Evolutionary conservation across 73 alveolate species (phyloP), one percentile per base, ranked within the genome.

Genomic region (Uronychia setigera): DNA sequence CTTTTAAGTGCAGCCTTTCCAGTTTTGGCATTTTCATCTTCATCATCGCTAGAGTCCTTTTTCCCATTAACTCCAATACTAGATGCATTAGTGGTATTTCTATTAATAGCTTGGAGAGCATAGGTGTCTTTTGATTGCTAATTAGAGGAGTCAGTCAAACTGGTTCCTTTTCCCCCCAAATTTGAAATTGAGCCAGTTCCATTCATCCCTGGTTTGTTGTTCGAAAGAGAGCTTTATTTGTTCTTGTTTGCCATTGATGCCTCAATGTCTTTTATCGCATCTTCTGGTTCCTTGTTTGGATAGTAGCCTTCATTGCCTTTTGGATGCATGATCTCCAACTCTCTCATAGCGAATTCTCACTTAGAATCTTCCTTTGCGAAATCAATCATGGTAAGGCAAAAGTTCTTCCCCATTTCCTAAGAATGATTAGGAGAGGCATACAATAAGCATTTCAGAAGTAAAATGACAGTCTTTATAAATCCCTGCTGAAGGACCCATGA

Each of bases 401-500:
- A 46, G 19, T 46, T 46, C 19, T 46, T 46, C 19, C 67, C 67
- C 67, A 46, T 46, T 11, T 46, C 95, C 32, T 58, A 33, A 0
- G 76, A 83, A 76, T 35, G 83, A 13, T 77, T 31, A 0, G 77
- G 78, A 46, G 67, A 5, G n/a, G 5, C 19, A 11, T 46, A 46
- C 67, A 11, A 46, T 75, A 0, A 84, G 87, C 86, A 76, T 82
- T 11, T 77, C n/a, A 0, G 76, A 79, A 60, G 87, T 89, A 58
- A 83, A 89, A 74, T 89, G 95, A 29, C 86, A 74, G 33, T 85
- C 95, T 79, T 90, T 84, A 46, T 85, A 85, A 1, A 33, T 1
- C n/a, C 96, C 96, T 34, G 32, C 75, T 34, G 77, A 80, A 1
- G 96, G 91, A 14, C 96, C 96, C 58, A 60, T 85, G 83, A 92